Percentiles rank a stretch among this genome's conserved stretches.
These are phyloP conservation scores for Prunus dulcis DNA, from an alignment of 306 rosid genomes.

Conservation along the genomic window DNA sequence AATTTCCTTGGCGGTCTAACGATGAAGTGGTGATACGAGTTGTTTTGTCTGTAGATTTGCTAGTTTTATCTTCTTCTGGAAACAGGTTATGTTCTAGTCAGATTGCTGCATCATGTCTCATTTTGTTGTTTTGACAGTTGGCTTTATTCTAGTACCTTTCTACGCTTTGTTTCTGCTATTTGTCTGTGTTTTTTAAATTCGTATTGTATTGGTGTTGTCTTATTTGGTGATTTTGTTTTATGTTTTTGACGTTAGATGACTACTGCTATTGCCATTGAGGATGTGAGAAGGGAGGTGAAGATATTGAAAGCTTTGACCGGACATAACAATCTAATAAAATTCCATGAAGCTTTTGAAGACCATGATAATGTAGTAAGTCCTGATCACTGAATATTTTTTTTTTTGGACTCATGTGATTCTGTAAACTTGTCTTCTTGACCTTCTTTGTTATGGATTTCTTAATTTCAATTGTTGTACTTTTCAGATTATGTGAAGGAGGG, in stretches of 20 bases:
- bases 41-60: not conserved
- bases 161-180: not conserved
- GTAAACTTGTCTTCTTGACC: not conserved
- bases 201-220: not conserved
- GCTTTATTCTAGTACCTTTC: not conserved
- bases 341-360: slow-evolving; percentile 79
- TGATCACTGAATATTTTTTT: not conserved
- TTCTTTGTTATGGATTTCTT: not conserved
- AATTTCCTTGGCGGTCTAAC: not conserved
- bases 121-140: not conserved
- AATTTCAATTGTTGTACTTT: slow-evolving; percentile 7
- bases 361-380: slow-evolving; percentile 85
- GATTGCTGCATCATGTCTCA: too few species aligned
- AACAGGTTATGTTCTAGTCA: not conserved
- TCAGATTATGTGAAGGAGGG: slow-evolving; percentile 91
- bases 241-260: slow-evolving; percentile 64
- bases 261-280: slow-evolving; percentile 91
- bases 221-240: slow-evolving; percentile 13
- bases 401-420: slow-evolving; percentile 2
- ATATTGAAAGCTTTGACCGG: slow-evolving; percentile 86
- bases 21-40: not conserved
- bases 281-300: slow-evolving; percentile 93
- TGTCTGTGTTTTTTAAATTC: not conserved
- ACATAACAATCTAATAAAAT: slow-evolving; percentile 66
- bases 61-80: not conserved